These are phyloP conservation scores for Thelonectria blattea DNA, from an alignment of 2,329 filamentous ascomycete species.

Conservation along the genomic window DNA sequence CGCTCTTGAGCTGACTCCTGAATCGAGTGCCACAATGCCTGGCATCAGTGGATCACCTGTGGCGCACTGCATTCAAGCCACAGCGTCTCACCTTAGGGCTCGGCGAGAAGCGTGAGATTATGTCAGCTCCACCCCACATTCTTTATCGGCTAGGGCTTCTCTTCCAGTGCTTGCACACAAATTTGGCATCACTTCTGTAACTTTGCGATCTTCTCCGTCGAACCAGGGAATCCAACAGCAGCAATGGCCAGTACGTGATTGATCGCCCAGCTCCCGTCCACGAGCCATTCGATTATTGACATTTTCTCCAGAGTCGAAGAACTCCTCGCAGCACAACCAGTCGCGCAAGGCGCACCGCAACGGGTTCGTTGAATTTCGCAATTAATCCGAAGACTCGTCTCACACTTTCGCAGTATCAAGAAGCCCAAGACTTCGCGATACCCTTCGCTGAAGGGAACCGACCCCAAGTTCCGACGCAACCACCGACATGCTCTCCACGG, in stretches of 20 bases:
- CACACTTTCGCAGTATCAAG: constrained; percentile 80
- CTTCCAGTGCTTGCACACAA: constrained; percentile 37
- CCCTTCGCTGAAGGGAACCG: constrained; percentile 97
- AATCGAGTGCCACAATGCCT: too few relatives aligned
- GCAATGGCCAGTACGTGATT: constrained; percentile 50
- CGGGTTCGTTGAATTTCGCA: constrained; percentile 70
- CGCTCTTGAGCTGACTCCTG: too few relatives aligned
- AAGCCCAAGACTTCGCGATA: constrained; percentile 99
- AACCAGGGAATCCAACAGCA: constrained; percentile 42
- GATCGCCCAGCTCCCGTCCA: not conserved
- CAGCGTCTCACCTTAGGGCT: constrained; percentile 4
- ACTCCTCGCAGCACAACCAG: constrained; percentile 99
- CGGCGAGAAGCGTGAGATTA: constrained; percentile 15
- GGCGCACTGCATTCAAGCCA: not conserved
- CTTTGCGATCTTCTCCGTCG: constrained; percentile 38
- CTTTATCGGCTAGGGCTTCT: constrained; percentile 38
- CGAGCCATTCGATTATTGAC: constrained; percentile 26
- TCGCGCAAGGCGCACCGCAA: constrained; percentile 98
- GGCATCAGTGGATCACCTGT: not conserved
- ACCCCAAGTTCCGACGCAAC: constrained; percentile 99
- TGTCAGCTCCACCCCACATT: constrained; percentile 31
- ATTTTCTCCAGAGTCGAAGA: constrained; percentile 85
- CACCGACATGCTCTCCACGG: constrained; percentile 99
- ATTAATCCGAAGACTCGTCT: constrained; percentile 15
- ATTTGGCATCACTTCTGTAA: constrained; percentile 38